Conservation (phyloP, 345 rosid species). For the Citrus unshiu region DNA sequence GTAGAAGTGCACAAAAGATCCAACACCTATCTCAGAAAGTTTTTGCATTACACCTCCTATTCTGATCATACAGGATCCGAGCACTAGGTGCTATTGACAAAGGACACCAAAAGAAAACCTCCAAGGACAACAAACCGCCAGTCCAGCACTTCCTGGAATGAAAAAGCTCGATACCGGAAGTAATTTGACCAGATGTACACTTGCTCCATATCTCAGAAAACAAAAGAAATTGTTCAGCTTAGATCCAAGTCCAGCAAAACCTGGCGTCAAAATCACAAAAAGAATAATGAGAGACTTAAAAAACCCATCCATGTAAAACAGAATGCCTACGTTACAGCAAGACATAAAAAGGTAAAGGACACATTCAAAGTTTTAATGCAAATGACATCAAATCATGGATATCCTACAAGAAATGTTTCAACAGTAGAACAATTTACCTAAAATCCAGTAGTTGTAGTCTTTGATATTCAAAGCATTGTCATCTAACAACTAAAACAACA, state of each 20-base stretch:
- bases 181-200: slow-evolving; percentile 53
- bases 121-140: slow-evolving; percentile 76
- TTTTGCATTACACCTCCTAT: slow-evolving; percentile 58
- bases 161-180: slow-evolving; percentile 53
- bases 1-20: slow-evolving; percentile 38
- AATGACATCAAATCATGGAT: background rate
- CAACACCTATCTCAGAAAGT: slow-evolving; percentile 53
- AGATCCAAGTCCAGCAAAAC: slow-evolving; percentile 48
- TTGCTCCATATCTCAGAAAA: slow-evolving; percentile 69
- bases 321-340: background rate
- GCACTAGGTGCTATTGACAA: slow-evolving; percentile 88
- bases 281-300: background rate
- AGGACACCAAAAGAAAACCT: slow-evolving; percentile 72
- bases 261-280: slow-evolving; percentile 33
- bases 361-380: background rate
- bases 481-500: background rate
- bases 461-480: background rate
- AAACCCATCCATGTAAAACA: background rate
- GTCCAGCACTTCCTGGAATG: slow-evolving; percentile 82
- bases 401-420: background rate
- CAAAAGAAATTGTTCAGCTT: slow-evolving; percentile 29
- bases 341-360: background rate
- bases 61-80: slow-evolving; percentile 37
- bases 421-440: no score
- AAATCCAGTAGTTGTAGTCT: no score